Evolutionary conservation across 352 stramenopile genomes (phyloP).

Genomic region (Globisporangium paroecandrum): DNA sequence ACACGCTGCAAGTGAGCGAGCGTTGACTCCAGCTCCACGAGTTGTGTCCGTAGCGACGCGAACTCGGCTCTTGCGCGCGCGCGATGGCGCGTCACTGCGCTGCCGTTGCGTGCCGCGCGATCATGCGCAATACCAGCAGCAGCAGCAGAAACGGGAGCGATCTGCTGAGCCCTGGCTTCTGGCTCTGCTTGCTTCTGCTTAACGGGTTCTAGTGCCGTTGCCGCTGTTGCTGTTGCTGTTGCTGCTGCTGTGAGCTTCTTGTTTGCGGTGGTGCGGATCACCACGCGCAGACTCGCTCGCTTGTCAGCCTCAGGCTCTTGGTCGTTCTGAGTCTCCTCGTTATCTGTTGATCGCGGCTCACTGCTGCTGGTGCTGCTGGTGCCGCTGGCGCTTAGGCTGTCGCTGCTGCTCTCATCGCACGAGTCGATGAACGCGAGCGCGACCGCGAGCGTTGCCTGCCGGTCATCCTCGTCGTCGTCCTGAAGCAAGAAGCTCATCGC

Average conservation of each 20-base stretch:
- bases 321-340: background rate
- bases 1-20: conserved; percentile 4
- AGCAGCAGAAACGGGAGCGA: background rate
- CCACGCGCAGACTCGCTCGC: conserved; percentile 4
- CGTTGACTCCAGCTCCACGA: background rate
- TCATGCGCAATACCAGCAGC: background rate
- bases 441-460: conserved; percentile 4
- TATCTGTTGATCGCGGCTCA: background rate
- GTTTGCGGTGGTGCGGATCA: conserved; percentile 11
- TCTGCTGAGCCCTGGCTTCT: background rate
- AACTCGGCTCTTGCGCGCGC: conserved; percentile 7
- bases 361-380: background rate
- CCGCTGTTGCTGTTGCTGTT: background rate
- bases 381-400: background rate
- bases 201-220: background rate
- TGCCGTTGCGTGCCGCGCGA: background rate
- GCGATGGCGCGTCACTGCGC: conserved; percentile 4
- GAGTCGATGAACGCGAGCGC: conserved; percentile 17
- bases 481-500: conserved; percentile 13
- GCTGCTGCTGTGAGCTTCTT: conserved; percentile 1
- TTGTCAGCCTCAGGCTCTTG: background rate
- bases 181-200: background rate
- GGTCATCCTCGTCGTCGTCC: conserved; percentile 5
- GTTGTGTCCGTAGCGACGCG: background rate
- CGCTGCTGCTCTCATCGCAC: conserved; percentile 19